These are phyloP conservation scores for Quillaja saponaria DNA, from an alignment of 306 rosid species.

Conservation along the genomic window DNA sequence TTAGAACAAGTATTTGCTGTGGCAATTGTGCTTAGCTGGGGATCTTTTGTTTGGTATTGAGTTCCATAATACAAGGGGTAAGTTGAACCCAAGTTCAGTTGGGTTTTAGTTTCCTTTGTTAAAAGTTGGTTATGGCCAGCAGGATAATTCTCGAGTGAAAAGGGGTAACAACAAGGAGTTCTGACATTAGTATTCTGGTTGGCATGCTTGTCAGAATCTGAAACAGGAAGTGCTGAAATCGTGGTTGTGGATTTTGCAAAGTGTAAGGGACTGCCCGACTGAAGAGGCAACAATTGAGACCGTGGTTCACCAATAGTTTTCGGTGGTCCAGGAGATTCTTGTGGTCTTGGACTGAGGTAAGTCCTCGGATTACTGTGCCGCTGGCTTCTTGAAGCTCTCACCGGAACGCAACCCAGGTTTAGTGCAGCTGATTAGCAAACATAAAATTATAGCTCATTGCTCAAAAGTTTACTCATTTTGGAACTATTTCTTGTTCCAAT, in stretches of 20 bases:
- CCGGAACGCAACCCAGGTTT: conserved; percentile 86
- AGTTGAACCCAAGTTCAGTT: conserved; percentile 65
- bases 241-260: conserved; percentile 42
- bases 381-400: conserved; percentile 95
- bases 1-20: conserved; percentile 43
- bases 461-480: no score
- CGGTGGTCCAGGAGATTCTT: conserved; percentile 56
- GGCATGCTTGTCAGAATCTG: conserved; percentile 50
- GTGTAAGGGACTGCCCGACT: conserved; percentile 44
- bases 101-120: conserved; percentile 44
- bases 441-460: no score
- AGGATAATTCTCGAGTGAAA: conserved; percentile 46
- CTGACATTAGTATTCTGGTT: conserved; percentile 43
- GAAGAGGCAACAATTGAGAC: conserved; percentile 41
- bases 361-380: conserved; percentile 83
- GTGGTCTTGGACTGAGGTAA: conserved; percentile 73
- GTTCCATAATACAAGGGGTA: conserved; percentile 80
- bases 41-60: conserved; percentile 44
- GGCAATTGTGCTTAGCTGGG: conserved; percentile 36
- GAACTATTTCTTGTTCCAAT: no score
- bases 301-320: conserved; percentile 48
- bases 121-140: conserved; percentile 48
- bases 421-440: conserved; percentile 82
- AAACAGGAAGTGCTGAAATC: conserved; percentile 38
- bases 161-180: conserved; percentile 46